A percentile compares a stretch with the other conserved stretches of the same genome.
phyloP scores from a whole-genome alignment of 2,329 filamentous ascomycete species.

The Alternaria sp. region DNA sequence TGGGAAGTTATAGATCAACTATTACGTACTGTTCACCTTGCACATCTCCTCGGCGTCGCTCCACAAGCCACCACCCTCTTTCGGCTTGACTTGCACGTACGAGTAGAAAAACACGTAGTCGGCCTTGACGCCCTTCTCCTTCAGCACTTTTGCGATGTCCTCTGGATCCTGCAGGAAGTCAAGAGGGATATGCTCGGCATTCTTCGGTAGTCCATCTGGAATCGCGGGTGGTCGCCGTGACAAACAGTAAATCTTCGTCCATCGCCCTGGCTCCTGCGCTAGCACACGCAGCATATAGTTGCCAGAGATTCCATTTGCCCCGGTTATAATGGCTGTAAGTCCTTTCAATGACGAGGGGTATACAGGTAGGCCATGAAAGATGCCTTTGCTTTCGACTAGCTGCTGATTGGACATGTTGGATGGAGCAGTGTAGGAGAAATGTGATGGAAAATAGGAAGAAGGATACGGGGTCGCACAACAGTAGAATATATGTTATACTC shows the following conservation, averaged over 20 bases:
- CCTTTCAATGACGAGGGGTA: constrained; percentile 51
- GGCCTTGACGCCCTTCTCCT: constrained; percentile 41
- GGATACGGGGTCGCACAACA: background rate
- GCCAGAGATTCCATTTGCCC: constrained; percentile 62
- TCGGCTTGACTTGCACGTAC: constrained; percentile 60
- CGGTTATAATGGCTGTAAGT: constrained; percentile 60
- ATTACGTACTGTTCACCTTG: constrained; percentile 50
- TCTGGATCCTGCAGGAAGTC: constrained; percentile 50
- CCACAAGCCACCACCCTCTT: constrained; percentile 55
- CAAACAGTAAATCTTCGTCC: constrained; percentile 60
- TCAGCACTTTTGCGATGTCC: constrained; percentile 46
- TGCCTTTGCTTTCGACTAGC: constrained; percentile 46
- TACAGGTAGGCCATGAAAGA: constrained; percentile 59
- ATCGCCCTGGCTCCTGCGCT: constrained; percentile 54
- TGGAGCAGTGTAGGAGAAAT: background rate
- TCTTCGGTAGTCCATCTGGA: constrained; percentile 38
- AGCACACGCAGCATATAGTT: constrained; percentile 59
- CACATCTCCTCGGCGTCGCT: constrained; percentile 59
- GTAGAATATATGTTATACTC: background rate
- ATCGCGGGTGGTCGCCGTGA: constrained; percentile 55
- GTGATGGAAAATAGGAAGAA: background rate
- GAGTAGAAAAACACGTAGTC: constrained; percentile 62
- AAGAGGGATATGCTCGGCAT: constrained; percentile 52
- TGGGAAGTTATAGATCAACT: background rate
- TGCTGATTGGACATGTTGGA: constrained; percentile 31